Evolutionary conservation across 306 rosid genomes (phyloP).

Genomic region (Quercus agrifolia): DNA sequence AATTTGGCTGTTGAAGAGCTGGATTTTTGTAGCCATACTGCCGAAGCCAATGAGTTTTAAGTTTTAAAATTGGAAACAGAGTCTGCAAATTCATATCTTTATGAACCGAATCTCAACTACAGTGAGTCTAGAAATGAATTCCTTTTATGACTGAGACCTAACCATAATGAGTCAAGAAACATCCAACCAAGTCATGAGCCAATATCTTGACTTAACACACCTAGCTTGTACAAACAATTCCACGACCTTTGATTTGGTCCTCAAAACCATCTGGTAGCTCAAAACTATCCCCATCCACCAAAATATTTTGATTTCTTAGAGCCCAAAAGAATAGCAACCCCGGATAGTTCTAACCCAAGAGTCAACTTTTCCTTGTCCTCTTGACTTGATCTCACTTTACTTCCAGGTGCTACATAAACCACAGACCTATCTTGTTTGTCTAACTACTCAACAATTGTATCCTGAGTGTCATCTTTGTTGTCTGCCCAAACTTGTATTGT

Average conservation of each 20-base stretch:
- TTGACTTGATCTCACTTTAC: conserved; percentile 20
- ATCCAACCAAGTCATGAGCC: conserved; percentile 44
- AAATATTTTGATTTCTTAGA: conserved; percentile 17
- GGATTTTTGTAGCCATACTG: no score
- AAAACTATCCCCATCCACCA: conserved; percentile 3
- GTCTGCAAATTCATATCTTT: no score
- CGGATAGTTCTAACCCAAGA: conserved; percentile 46
- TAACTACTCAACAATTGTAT: conserved; percentile 2
- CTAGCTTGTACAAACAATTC: conserved; percentile 51
- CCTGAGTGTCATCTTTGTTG: conserved; percentile 8
- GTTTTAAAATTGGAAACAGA: no score
- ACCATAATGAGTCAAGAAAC: conserved; percentile 52
- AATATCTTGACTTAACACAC: conserved; percentile 46
- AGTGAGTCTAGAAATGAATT: neutral
- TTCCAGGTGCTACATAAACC: conserved; percentile 57
- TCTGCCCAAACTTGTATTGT: conserved; percentile 2
- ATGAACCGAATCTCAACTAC: no score
- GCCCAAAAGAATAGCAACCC: conserved; percentile 60
- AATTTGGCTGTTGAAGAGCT: no score
- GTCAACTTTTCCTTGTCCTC: conserved; percentile 30
- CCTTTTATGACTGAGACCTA: conserved; percentile 43
- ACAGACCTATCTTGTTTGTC: conserved; percentile 28
- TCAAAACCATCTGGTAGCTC: conserved; percentile 50
- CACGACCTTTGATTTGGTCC: conserved; percentile 34
- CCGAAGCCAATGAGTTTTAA: no score